Conservation (phyloP, 129 eudicot genomes). For the Smallanthus sonchifolius region DNA sequence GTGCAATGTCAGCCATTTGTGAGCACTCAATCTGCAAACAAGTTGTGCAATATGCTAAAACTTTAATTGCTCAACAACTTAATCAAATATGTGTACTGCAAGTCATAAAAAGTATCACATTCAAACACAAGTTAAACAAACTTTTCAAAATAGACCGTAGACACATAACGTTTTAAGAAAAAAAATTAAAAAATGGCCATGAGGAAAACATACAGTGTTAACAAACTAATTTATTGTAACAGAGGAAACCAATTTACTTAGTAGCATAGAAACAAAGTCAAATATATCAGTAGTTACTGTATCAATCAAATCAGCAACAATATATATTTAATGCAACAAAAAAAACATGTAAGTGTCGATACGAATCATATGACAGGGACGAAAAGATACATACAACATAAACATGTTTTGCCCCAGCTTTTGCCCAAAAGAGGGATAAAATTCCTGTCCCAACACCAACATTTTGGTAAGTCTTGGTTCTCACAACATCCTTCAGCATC, state of each 20-base stretch:
- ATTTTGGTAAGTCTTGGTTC: conserved; percentile 95
- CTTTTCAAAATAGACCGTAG: neutral
- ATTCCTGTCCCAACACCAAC: conserved; percentile 99
- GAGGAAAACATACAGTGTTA: neutral
- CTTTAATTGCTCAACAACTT: neutral
- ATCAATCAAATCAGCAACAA: neutral
- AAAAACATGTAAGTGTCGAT: neutral
- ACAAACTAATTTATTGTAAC: neutral
- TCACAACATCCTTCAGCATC: conserved; percentile 92
- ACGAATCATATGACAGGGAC: neutral
- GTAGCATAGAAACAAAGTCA: neutral
- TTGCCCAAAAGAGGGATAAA: conserved; percentile 95
- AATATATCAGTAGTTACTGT: neutral
- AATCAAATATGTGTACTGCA: neutral
- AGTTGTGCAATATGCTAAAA: neutral
- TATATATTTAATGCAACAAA: neutral
- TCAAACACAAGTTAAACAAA: neutral
- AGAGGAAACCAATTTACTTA: neutral
- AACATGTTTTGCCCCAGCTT: conserved; percentile 98
- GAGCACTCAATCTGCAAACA: conserved; percentile 87
- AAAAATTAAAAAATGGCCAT: neutral
- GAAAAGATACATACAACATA: conserved; percentile 62
- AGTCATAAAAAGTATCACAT: neutral
- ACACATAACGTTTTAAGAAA: neutral
- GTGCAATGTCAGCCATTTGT: conserved; percentile 91